Base-by-base conservation (phyloP, 2,329 filamentous ascomycete genomes). In the Nemania sp. region DNA sequence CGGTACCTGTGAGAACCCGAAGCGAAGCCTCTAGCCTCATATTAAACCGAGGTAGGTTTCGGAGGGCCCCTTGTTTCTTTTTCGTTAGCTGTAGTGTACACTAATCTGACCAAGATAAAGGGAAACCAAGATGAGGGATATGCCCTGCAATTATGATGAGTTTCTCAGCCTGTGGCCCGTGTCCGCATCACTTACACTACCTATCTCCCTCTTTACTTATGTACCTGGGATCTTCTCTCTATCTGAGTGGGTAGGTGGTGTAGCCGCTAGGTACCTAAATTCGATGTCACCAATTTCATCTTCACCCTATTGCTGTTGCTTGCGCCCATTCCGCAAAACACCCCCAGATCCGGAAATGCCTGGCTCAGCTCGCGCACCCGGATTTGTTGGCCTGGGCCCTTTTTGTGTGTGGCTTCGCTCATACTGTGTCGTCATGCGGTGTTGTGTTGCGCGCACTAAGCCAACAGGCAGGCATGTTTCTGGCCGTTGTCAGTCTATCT, bases 311-410 rank as follows among this genome's bases (percentile, higher is more conserved):
- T n/a, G n/a, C n/a, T n/a, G n/a, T n/a, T n/a, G n/a, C n/a, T n/a
- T n/a, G n/a, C n/a, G n/a, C n/a, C n/a, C n/a, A 29, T 29, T 29
- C 25, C 25, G 25, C 25, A 29, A 29, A 29, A 29, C 25, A 21
- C 35, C 2, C 13, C 32, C 50, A 15, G 15, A 59, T 48, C 45
- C 37, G 52, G 50, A 62, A 62, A 29, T 43, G 49, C 17, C 59
- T 54, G 45, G 37, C 59, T 37, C 45, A 32, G 37, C 37, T 40
- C 6, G 13, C n/a, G n/a, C 37, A 40, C 37, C 3, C 37, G 17
- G 18, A 12, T 45, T n/a, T 20, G 12, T 29, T 29, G 17, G 40
- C 29, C 32, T 25, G 4, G 39, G 25, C 47, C n/a, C n/a, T n/a
- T n/a, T 48, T 34, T 17, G 18, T 39, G 40, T 17, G 11, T 29